Evolutionary conservation across 352 stramenopile species (phyloP).

Genomic region (Phytophthora sp.): DNA sequence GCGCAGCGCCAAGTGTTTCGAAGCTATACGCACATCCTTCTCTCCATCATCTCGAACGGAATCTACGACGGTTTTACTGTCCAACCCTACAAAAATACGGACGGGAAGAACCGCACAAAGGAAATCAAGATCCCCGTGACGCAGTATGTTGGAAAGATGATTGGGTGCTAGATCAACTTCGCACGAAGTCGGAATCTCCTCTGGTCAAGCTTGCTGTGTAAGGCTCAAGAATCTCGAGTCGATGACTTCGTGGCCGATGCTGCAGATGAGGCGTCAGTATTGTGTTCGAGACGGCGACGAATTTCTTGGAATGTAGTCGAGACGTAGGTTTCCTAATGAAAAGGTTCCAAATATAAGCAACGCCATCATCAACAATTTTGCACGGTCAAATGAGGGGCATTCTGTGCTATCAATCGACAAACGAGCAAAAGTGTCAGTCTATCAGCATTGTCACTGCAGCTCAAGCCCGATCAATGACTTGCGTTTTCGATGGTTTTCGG

Average conservation of each 20-base stretch:
- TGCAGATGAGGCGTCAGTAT: too few species aligned
- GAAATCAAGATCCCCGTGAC: constrained; percentile 18
- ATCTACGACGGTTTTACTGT: constrained; percentile 32
- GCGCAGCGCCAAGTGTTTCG: constrained; percentile 13
- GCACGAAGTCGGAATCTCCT: too few species aligned
- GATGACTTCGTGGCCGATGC: too few species aligned
- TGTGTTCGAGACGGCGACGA: too few species aligned
- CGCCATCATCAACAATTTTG: too few species aligned
- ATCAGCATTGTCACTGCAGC: background rate
- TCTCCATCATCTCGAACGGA: constrained; percentile 41
- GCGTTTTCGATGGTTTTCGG: constrained; percentile 71
- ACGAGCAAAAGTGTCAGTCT: background rate
- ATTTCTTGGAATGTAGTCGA: too few species aligned
- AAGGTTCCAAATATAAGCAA: too few species aligned
- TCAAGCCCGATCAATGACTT: constrained; percentile 10
- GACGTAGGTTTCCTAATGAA: too few species aligned
- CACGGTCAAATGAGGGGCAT: too few species aligned
- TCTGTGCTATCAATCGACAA: constrained; percentile 15
- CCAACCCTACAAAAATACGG: constrained; percentile 27
- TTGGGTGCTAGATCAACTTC: too few species aligned
- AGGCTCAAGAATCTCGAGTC: too few species aligned
- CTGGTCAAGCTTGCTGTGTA: too few species aligned
- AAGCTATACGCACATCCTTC: constrained; percentile 35
- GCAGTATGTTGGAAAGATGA: constrained; percentile 24
- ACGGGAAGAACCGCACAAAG: background rate